phyloP scores from a whole-genome alignment of 768 basidiomycete species.

The Phlebiopsis flavidoalba region DNA sequence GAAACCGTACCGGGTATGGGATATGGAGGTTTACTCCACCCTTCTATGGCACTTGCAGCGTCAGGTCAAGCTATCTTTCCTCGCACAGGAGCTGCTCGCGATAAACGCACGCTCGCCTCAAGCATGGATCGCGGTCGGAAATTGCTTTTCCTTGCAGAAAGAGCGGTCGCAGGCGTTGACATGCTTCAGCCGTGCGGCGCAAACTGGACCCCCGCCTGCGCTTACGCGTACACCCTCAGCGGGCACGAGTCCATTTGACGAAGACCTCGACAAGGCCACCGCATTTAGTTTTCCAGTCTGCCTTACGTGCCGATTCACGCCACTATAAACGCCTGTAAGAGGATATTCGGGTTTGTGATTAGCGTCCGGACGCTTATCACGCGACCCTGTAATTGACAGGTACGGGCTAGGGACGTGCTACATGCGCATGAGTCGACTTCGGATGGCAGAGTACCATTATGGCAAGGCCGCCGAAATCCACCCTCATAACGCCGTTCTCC shows the following conservation, averaged over 20 bases:
- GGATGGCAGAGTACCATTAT: slow-evolving; percentile 95
- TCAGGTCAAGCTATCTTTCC: slow-evolving; percentile 79
- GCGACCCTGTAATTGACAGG: slow-evolving; percentile 42
- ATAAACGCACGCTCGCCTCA: slow-evolving; percentile 79
- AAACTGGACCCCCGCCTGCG: slow-evolving; percentile 85
- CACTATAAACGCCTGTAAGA: slow-evolving; percentile 97
- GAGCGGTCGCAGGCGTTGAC: slow-evolving; percentile 90
- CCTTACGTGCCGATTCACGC: slow-evolving; percentile 84
- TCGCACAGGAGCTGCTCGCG: slow-evolving; percentile 88
- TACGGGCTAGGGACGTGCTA: slow-evolving; percentile 99
- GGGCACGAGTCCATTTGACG: slow-evolving; percentile 97
- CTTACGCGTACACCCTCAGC: slow-evolving; percentile 94
- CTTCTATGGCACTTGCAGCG: slow-evolving; percentile 92
- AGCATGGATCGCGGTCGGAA: slow-evolving; percentile 96
- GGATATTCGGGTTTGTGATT: slow-evolving; percentile 18
- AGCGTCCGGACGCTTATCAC: slow-evolving; percentile 8
- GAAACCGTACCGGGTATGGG: slow-evolving; percentile 88
- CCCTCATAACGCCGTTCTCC: slow-evolving; percentile 89
- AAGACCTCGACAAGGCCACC: slow-evolving; percentile 89
- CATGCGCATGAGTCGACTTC: slow-evolving; percentile 87
- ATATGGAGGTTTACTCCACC: slow-evolving; percentile 97
- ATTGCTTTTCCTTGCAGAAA: slow-evolving; percentile 92
- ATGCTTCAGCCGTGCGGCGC: slow-evolving; percentile 89
- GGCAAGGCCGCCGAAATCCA: slow-evolving; percentile 89
- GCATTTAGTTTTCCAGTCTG: slow-evolving; percentile 89